phyloP scores from a whole-genome alignment of 2,329 filamentous ascomycete species.

The Aspergillus fijiensis region DNA sequence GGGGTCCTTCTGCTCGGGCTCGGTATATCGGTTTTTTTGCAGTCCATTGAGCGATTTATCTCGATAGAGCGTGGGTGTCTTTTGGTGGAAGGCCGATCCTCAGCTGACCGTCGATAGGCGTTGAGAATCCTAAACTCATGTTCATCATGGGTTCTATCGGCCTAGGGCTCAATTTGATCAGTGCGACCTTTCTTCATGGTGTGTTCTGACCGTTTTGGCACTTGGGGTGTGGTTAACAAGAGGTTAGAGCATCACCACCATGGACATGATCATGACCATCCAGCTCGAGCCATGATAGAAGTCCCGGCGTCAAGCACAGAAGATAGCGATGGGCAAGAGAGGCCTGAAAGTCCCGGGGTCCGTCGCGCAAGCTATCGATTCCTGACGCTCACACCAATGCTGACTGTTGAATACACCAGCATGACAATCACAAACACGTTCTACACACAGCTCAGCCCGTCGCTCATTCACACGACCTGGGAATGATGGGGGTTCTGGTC shows the following conservation, averaged over 20 bases:
- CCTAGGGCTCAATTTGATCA: constrained; percentile 66
- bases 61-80: constrained; percentile 27
- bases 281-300: not conserved
- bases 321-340: not conserved
- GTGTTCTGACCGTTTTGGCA: not conserved
- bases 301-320: not conserved
- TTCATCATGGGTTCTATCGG: constrained; percentile 69
- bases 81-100: not conserved
- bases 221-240: not conserved
- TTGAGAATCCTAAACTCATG: constrained; percentile 65
- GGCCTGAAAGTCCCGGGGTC: not conserved
- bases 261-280: constrained; percentile 18
- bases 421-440: constrained; percentile 29
- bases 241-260: constrained; percentile 20
- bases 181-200: constrained; percentile 66
- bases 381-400: not conserved
- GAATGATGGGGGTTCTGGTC: constrained; percentile 67
- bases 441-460: constrained; percentile 21
- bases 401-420: constrained; percentile 15
- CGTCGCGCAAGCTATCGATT: not conserved
- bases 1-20: constrained; percentile 71
- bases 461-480: constrained; percentile 60
- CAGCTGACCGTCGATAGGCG: constrained; percentile 42
- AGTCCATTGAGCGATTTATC: constrained; percentile 65
- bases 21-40: constrained; percentile 69